Conservation (phyloP, 352 stramenopile genomes). For the Pythium sukuiense region DNA sequence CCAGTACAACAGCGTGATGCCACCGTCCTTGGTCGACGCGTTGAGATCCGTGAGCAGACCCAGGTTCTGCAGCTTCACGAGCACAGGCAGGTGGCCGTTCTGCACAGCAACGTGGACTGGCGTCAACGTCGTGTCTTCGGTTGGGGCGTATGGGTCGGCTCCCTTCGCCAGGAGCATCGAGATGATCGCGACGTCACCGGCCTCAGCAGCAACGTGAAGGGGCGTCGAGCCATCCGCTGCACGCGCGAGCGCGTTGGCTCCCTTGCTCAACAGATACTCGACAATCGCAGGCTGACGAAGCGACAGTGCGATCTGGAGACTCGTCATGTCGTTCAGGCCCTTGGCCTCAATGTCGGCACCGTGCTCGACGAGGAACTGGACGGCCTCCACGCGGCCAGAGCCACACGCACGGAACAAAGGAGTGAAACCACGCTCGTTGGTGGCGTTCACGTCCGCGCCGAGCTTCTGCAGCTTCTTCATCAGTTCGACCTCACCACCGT, state of each 20-base stretch:
- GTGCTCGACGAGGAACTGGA: conserved; percentile 52
- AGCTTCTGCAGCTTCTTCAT: conserved; percentile 24
- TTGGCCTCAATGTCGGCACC: conserved; percentile 33
- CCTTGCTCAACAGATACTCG: conserved; percentile 46
- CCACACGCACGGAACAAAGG: conserved; percentile 32
- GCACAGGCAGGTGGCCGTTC: conserved; percentile 27
- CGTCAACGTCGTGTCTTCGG: conserved; percentile 27
- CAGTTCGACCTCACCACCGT: conserved; percentile 24
- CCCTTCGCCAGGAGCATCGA: conserved; percentile 58
- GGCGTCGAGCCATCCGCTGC: conserved; percentile 72
- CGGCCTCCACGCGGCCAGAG: conserved; percentile 56
- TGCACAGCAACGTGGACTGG: conserved; percentile 31
- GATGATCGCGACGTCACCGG: conserved; percentile 53
- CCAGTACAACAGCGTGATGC: conserved; percentile 32
- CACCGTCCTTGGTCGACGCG: conserved; percentile 25
- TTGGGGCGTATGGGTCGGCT: conserved; percentile 33
- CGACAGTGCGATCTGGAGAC: conserved; percentile 74
- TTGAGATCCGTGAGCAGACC: conserved; percentile 27
- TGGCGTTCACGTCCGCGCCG: conserved; percentile 29
- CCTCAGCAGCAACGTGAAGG: conserved; percentile 59
- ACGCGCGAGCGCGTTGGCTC: conserved; percentile 43
- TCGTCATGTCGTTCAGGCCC: conserved; percentile 66
- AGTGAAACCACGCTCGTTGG: conserved; percentile 30
- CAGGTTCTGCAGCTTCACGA: conserved; percentile 29
- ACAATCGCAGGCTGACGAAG: conserved; percentile 56